phyloP scores from a whole-genome alignment of 352 stramenopile genomes.

The Globisporangium okanoganense region DNA sequence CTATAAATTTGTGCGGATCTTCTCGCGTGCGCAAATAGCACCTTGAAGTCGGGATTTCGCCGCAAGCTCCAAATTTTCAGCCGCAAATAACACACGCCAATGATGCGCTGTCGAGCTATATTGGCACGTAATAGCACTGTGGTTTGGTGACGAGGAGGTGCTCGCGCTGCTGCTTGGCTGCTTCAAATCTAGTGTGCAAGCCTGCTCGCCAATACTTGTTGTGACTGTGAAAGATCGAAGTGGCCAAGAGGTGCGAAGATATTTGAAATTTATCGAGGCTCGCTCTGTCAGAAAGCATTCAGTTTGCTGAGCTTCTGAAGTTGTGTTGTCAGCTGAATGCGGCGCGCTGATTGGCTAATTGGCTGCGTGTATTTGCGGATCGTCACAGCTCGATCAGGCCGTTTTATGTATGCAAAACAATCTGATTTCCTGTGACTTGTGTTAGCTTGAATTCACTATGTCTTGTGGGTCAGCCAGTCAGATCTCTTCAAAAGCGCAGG shows the following conservation, averaged over 20 bases:
- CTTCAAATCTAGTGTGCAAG: not conserved
- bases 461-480: not conserved
- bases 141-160: constrained; percentile 1
- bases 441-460: too few species aligned
- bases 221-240: not conserved
- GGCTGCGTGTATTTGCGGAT: not conserved
- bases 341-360: constrained; percentile 3
- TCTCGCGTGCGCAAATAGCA: too few species aligned
- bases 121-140: not conserved
- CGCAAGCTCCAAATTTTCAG: not conserved
- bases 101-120: not conserved
- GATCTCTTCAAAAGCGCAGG: not conserved
- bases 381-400: too few species aligned
- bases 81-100: not conserved
- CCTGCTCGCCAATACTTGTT: not conserved
- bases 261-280: constrained; percentile 9
- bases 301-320: not conserved
- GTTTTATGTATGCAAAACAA: too few species aligned
- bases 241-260: not conserved
- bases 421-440: too few species aligned
- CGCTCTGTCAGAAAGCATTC: not conserved
- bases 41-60: too few species aligned
- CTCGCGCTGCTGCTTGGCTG: constrained; percentile 5
- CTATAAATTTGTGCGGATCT: not conserved
- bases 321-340: not conserved